These are phyloP conservation scores for Mycosphaerella sp. DNA, from an alignment of 2,329 filamentous ascomycete species.

Conservation along the genomic window DNA sequence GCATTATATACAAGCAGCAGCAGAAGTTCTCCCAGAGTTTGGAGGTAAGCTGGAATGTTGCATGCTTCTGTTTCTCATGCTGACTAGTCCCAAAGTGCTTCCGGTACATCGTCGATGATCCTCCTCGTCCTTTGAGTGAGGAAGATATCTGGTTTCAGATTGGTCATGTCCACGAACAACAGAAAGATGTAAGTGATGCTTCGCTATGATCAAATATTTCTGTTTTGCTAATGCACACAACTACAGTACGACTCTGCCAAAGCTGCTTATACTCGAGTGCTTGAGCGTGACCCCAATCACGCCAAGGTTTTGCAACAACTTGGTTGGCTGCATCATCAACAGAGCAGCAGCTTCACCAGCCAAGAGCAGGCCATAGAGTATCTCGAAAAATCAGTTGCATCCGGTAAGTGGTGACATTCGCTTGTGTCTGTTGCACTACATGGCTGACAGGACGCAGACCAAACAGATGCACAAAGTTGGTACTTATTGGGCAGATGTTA, in stretches of 20 bases:
- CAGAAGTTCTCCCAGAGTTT: constrained; percentile 88
- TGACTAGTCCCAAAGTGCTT: constrained; percentile 65
- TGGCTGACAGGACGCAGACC: constrained; percentile 52
- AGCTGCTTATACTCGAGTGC: constrained; percentile 81
- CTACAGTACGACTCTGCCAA: constrained; percentile 85
- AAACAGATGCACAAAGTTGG: constrained; percentile 95
- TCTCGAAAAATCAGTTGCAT: constrained; percentile 89
- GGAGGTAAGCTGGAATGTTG: constrained; percentile 56
- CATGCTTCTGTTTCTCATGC: constrained; percentile 5
- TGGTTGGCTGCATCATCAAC: constrained; percentile 95
- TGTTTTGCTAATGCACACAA: constrained; percentile 28
- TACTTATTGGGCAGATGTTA: constrained; percentile 96
- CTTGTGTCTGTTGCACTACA: neutral
- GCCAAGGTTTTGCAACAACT: constrained; percentile 97
- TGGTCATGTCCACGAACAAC: constrained; percentile 95
- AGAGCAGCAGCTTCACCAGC: constrained; percentile 82
- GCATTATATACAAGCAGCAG: constrained; percentile 99
- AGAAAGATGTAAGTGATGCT: constrained; percentile 75
- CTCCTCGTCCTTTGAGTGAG: constrained; percentile 85
- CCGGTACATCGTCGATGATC: constrained; percentile 92
- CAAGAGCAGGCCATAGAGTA: constrained; percentile 97
- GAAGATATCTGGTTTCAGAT: constrained; percentile 99
- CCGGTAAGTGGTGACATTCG: constrained; percentile 55
- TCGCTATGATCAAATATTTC: neutral
- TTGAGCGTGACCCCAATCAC: constrained; percentile 91